Base-by-base conservation (phyloP, 1,284 basidiomycete species). In the Phylloboletellus chloephorus region DNA sequence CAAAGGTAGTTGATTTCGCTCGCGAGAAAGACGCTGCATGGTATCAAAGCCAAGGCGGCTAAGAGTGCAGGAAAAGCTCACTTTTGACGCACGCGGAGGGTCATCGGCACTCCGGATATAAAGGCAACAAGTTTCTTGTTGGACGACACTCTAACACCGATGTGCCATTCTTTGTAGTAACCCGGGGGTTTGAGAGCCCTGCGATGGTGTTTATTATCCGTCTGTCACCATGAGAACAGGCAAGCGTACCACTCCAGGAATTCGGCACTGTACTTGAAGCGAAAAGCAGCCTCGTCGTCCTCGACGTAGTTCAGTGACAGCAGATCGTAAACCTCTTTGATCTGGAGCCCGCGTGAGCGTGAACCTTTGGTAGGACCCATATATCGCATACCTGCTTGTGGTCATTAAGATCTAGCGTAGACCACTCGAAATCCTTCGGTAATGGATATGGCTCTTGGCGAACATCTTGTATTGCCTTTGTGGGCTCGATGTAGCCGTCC, bases 1-100 rank as follows among this genome's bases (percentile, higher is more conserved):
- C 93, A 97, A 37, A 99, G 81, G 66, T 94, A 98, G 67, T 99
- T 98, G 69, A 99, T 95, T 67, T 98, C 96, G 54, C 83, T 82
- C 24, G 81, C 77, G 29, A 68, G 68, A 57, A 96, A 73, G 7
- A 72, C 67, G 43, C 90, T 95, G 49, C 19, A 37, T 25, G 7
- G 26, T 21, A 24, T 47, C 23, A 55, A 40, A 20, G 26, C 40
- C 6, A 15, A 24, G 17, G 23, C 17, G 24, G 35, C 22, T 5
- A 10, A 9, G 29, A 32, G 6, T 30, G 8, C 8, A 37, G 5
- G 16, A 34, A 43, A 28, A 17, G 7, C 83, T 61, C 53, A 94
- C 93, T 83, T 80, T 47, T 74, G 67, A 34, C 92, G 82, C 7
- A 93, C 83, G 17, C 85, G 81, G 9, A 96, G 64, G 8, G 76